Base-by-base conservation (phyloP, 2,329 filamentous ascomycete genomes). In the Colletotrichum simmondsii region DNA sequence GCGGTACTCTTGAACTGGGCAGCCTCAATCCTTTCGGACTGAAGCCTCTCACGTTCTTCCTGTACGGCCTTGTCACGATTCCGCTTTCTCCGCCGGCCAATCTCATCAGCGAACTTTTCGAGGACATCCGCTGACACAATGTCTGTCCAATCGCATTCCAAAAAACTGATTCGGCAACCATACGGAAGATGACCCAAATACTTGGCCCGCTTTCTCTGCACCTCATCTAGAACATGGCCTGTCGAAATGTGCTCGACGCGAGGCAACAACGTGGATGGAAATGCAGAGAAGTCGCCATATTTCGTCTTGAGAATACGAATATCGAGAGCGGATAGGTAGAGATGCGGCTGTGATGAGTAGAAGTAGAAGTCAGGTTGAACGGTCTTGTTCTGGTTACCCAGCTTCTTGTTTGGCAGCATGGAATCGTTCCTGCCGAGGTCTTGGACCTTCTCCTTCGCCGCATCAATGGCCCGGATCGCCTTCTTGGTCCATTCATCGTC, bases 61-160 rank as follows among this genome's bases (percentile, higher is more conserved):
- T 94, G 92, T 0, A 89, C 89, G 72, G 94, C 94, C 81, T 98
- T 98, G 76, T 98, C 95, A 6, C 88, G 87, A 77, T 97, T 95
- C 66, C 90, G 89, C 81, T 93, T 95, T 68, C 95, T 88, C 65
- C 95, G 89, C 69, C 90, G 89, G 75, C 94, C 93, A 65, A 97
- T 93, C 72, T 98, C 95, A 0, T 87, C 83, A n/a, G 88, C 86
- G 82, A 98, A 98, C 1, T 88, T 88, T 52, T 91, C 91, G n/a
- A 98, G 85, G 4, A 94, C 89, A 63, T 94, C 92, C 1, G 91
- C 87, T 3, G 91, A 88, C 5, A 98, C 94, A 49, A 97, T 94
- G 76, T 97, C 95, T 3, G 94, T 95, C 95, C 95, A 98, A 81
- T 98, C 95, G 79, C 95, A 98, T 83, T 98, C 95, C 1, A 98